These are phyloP conservation scores for Coffea eugenioides DNA, from an alignment of 257 asterid genomes.

Conservation along the genomic window DNA sequence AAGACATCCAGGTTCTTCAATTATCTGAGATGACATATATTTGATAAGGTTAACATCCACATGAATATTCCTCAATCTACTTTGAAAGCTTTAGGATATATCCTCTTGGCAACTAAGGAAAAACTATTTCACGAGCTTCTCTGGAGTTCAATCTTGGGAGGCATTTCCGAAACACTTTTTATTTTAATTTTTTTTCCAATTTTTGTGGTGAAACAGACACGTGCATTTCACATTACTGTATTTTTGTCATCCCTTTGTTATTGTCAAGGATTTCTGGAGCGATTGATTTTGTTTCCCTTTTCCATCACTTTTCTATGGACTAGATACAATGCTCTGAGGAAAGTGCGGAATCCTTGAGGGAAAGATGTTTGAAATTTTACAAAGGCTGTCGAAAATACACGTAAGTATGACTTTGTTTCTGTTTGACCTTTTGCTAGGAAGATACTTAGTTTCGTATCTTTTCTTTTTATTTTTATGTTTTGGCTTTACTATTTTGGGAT, in stretches of 20 bases:
- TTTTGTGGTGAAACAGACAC: too few species aligned
- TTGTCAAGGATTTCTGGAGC: conserved; percentile 13
- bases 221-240: too few species aligned
- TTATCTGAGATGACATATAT: background rate
- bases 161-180: conserved; percentile 1
- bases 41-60: background rate
- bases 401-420: conserved; percentile 44
- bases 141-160: background rate
- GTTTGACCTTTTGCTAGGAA: conserved; percentile 1
- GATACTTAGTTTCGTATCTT: background rate
- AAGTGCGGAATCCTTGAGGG: conserved; percentile 85
- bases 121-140: background rate
- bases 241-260: background rate
- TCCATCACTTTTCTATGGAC: conserved; percentile 24
- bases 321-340: conserved; percentile 97
- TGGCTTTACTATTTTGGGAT: background rate
- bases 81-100: background rate
- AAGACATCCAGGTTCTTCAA: background rate
- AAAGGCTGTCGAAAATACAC: conserved; percentile 99
- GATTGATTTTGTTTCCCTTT: conserved; percentile 10
- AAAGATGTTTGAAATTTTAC: conserved; percentile 89
- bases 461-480: background rate
- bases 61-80: background rate
- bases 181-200: background rate
- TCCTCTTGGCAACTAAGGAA: background rate